Percentiles rank a stretch among this genome's conserved stretches.
These are phyloP conservation scores for Botrytis byssoidea DNA, from an alignment of 2,329 filamentous ascomycete species.

Conservation along the genomic window DNA sequence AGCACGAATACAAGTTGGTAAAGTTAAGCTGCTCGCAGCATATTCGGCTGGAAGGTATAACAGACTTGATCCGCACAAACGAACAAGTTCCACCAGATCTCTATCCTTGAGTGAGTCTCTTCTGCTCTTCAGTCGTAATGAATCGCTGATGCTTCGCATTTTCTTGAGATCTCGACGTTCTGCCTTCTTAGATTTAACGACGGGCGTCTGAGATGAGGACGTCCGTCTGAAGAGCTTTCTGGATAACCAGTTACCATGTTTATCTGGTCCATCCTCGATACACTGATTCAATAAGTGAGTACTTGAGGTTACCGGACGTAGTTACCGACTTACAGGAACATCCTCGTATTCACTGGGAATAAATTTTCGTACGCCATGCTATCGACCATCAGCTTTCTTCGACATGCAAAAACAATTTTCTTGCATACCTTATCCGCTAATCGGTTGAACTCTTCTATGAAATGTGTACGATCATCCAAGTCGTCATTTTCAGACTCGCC, in stretches of 20 bases:
- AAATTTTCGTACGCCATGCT: slow-evolving; percentile 52
- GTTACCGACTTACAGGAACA: slow-evolving; percentile 25
- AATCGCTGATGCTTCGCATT: slow-evolving; percentile 56
- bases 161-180: slow-evolving; percentile 40
- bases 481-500: slow-evolving; percentile 50
- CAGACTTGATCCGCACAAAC: slow-evolving; percentile 61
- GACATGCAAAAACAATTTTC: not conserved
- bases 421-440: slow-evolving; percentile 54
- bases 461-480: slow-evolving; percentile 48
- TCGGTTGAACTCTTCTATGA: slow-evolving; percentile 59
- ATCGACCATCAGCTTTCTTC: slow-evolving; percentile 6
- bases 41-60: slow-evolving; percentile 61
- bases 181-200: slow-evolving; percentile 30
- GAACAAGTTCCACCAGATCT: slow-evolving; percentile 58
- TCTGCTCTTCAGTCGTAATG: slow-evolving; percentile 47
- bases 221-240: slow-evolving; percentile 42
- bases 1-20: slow-evolving; percentile 66
- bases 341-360: slow-evolving; percentile 31
- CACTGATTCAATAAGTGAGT: slow-evolving; percentile 7
- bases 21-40: slow-evolving; percentile 53
- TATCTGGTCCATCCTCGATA: slow-evolving; percentile 26
- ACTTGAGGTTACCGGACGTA: not conserved
- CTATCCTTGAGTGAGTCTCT: slow-evolving; percentile 49
- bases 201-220: slow-evolving; percentile 39
- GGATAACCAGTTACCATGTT: slow-evolving; percentile 42